A percentile compares a stretch with the other conserved stretches of the same genome.
phyloP scores from a whole-genome alignment of 2,329 filamentous ascomycete genomes.

The Geosmithia flava region DNA sequence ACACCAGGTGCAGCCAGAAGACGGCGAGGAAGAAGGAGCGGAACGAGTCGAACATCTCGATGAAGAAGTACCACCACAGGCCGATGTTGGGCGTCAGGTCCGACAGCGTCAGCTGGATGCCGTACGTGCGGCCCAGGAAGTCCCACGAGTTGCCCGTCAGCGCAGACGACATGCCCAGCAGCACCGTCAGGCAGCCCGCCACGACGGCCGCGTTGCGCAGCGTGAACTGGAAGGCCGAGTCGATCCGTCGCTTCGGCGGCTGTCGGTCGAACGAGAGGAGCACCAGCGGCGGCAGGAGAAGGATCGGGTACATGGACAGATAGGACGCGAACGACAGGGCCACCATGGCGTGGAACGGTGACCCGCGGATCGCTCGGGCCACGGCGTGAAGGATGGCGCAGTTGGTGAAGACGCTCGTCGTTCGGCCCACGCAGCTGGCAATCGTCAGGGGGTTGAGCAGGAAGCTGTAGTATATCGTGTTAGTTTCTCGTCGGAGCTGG shows the following conservation, averaged over 20 bases:
- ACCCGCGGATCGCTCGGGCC: conserved; percentile 65
- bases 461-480: conserved; percentile 40
- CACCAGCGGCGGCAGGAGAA: conserved; percentile 72
- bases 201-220: conserved; percentile 40
- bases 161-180: conserved; percentile 61
- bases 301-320: conserved; percentile 79
- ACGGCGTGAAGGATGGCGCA: conserved; percentile 78
- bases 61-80: conserved; percentile 99
- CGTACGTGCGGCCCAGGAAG: conserved; percentile 81
- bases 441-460: conserved; percentile 94
- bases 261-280: conserved; percentile 68
- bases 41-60: conserved; percentile 99
- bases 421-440: conserved; percentile 77
- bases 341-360: conserved; percentile 64
- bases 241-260: conserved; percentile 14
- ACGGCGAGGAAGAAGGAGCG: conserved; percentile 93
- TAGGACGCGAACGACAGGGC: conserved; percentile 81
- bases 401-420: conserved; percentile 80
- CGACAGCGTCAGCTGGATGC: conserved; percentile 78
- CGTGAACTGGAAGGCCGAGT: conserved; percentile 37
- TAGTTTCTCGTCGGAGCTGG: neutral
- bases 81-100: conserved; percentile 93
- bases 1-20: conserved; percentile 90
- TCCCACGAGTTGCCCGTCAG: conserved; percentile 73
- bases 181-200: conserved; percentile 36